phyloP scores from a whole-genome alignment of 768 basidiomycete species.

The Suillus ampliporus region DNA sequence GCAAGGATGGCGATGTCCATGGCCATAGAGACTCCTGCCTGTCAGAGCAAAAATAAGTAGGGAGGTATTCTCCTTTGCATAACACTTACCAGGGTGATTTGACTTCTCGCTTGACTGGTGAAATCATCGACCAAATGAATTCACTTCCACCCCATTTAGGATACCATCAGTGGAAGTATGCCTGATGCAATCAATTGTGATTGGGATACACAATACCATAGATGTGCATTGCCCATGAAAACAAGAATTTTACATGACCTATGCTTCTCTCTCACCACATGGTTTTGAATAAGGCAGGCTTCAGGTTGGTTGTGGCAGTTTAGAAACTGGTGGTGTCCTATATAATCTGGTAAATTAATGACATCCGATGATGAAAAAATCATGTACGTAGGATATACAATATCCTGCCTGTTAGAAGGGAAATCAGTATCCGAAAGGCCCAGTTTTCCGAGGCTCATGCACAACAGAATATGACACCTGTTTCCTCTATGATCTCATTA shows the following conservation, averaged over 20 bases:
- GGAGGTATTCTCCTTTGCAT: not conserved
- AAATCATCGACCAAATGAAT: not conserved
- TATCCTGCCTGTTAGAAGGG: constrained; percentile 1
- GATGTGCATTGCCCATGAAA: not conserved
- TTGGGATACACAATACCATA: not conserved
- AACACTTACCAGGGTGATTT: constrained; percentile 3
- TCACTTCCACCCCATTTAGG: not conserved
- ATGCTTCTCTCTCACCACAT: not conserved
- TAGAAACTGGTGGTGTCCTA: constrained; percentile 4
- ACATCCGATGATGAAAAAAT: not conserved
- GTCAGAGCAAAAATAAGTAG: not conserved
- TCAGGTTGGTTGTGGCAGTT: constrained; percentile 1
- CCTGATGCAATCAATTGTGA: not conserved
- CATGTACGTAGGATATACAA: not conserved
- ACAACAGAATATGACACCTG: not conserved
- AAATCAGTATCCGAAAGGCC: not conserved
- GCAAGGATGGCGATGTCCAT: constrained; percentile 9
- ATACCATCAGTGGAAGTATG: not conserved
- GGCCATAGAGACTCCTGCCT: constrained; percentile 8
- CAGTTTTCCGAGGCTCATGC: not conserved
- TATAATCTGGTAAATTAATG: not conserved
- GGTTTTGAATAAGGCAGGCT: not conserved
- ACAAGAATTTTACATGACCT: not conserved
- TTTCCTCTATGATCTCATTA: not conserved
- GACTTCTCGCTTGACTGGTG: not conserved